Base-by-base conservation (phyloP, 495 filamentous ascomycete genomes). In the Xylaria flabelliformis region DNA sequence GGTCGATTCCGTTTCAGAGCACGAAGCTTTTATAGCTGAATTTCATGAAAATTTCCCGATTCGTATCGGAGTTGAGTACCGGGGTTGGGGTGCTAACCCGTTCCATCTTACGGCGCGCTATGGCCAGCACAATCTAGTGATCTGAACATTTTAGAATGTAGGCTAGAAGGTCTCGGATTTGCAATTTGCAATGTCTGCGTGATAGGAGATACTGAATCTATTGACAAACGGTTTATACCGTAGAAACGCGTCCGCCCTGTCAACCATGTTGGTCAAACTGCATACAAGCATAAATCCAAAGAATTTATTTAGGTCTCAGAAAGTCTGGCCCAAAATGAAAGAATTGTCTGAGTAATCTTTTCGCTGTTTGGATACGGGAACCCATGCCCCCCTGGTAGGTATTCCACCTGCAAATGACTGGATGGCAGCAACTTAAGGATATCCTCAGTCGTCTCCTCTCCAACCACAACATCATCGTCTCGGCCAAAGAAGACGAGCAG, bases 401-500 rank as follows among this genome's bases (percentile, higher is more conserved):
- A 72, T 46, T 74, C 74, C 24, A 77, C 65, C 44, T 75, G 64
- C 61, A 79, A 42, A 73, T 78, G 65, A 34, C 61, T 26, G 1
- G 73, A 2, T 15, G 72, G 70, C 26, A 79, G 41, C 34, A 80
- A 67, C 42, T 77, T 67, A 19, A 72, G 36, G 50, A 80, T 59
- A 73, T 79, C 77, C 36, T 75, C 74, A 46, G 71, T 66, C 29
- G 76, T 61, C 55, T 79, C 74, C 48, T 71, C 59, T 29, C 69
- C 75, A 19, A 53, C 62, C 15, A 80, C 64, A 4, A 80, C 36
- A 56, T 68, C 55, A 71, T 80, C 78, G 12, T 64, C 67, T 24
- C 66, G 69, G 19, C 75, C 76, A 36, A 77, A 72, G 70, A 80
- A 56, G 13, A 80, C 72, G 39, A 80, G 75, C 19, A 80, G 19